Evolutionary conservation across 2,329 filamentous ascomycete species (phyloP).

Genomic region (Teratosphaeria pseudoeucalypti): DNA sequence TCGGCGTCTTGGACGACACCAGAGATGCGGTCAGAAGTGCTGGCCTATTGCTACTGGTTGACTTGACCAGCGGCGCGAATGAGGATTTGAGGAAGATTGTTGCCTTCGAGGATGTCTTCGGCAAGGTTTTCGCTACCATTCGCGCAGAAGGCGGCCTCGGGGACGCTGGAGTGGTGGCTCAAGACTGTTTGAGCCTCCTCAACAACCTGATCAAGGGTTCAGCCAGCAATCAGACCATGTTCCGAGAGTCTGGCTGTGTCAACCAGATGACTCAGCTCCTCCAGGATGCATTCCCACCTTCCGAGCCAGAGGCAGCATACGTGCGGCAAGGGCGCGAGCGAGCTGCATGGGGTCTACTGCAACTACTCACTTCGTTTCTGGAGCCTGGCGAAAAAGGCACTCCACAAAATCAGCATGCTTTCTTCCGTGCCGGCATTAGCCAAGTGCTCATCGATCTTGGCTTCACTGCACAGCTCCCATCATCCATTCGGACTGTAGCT

Average conservation of each 20-base stretch:
- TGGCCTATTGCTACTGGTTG: constrained; percentile 74
- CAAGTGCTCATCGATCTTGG: constrained; percentile 72
- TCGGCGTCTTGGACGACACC: constrained; percentile 71
- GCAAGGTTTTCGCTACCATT: constrained; percentile 73
- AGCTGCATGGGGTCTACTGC: constrained; percentile 82
- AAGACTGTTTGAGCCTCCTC: constrained; percentile 84
- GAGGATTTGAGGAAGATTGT: constrained; percentile 88
- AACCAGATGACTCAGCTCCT: constrained; percentile 57
- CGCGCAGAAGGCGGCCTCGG: constrained; percentile 68
- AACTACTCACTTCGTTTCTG: constrained; percentile 78
- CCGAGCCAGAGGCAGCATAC: constrained; percentile 13
- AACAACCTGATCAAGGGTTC: constrained; percentile 84
- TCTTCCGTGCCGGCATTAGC: constrained; percentile 73
- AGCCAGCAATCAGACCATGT: constrained; percentile 83
- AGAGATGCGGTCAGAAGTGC: constrained; percentile 82
- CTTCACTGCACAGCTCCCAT: constrained; percentile 62
- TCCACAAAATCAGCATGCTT: constrained; percentile 70
- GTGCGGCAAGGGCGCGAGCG: constrained; percentile 59
- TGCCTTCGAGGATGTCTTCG: constrained; percentile 89
- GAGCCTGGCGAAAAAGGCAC: constrained; percentile 71
- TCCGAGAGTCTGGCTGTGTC: constrained; percentile 81
- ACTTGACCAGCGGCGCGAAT: constrained; percentile 69
- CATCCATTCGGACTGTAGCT: constrained; percentile 77
- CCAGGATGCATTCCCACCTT: constrained; percentile 43
- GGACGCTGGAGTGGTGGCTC: constrained; percentile 76